These are phyloP conservation scores for Pistacia integerrima DNA, from an alignment of 345 rosid species.

Conservation along the genomic window DNA sequence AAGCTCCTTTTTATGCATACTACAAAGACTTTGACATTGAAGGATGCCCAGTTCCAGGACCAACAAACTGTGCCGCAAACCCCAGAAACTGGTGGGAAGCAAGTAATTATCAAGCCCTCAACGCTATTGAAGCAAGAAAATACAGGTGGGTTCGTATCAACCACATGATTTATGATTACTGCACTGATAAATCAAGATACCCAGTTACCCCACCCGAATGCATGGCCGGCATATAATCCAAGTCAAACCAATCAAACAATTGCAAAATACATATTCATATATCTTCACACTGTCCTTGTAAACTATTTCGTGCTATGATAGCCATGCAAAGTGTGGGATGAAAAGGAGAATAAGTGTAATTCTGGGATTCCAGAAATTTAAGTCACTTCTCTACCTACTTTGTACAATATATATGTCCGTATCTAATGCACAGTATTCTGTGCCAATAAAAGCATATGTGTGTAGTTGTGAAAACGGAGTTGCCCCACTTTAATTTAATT, in stretches of 20 bases:
- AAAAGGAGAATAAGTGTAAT: conserved; percentile 14
- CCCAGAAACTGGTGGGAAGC: conserved; percentile 87
- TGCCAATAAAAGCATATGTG: conserved; percentile 15
- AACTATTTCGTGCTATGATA: not conserved
- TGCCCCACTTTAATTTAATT: not conserved
- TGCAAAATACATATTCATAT: conserved; percentile 8
- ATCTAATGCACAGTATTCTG: conserved; percentile 23
- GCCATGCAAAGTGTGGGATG: conserved; percentile 21
- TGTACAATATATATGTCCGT: conserved; percentile 18
- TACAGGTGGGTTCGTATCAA: conserved; percentile 92
- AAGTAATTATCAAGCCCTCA: conserved; percentile 56
- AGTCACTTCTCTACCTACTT: conserved; percentile 2
- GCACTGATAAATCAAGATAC: conserved; percentile 73
- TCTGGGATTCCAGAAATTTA: not conserved
- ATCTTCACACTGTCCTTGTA: conserved; percentile 13
- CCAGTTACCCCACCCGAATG: conserved; percentile 86
- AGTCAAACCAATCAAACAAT: not conserved
- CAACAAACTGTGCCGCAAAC: conserved; percentile 59
- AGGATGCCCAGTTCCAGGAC: conserved; percentile 87
- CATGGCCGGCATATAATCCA: conserved; percentile 53
- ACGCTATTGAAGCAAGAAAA: conserved; percentile 66
- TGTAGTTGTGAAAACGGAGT: conserved; percentile 8
- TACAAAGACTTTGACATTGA: conserved; percentile 91
- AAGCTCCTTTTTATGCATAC: conserved; percentile 82
- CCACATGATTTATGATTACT: conserved; percentile 95